Percentiles rank a stretch among this genome's conserved stretches.
phyloP scores from a whole-genome alignment of 2,329 filamentous ascomycete species.

The Geosmithia flava region DNA sequence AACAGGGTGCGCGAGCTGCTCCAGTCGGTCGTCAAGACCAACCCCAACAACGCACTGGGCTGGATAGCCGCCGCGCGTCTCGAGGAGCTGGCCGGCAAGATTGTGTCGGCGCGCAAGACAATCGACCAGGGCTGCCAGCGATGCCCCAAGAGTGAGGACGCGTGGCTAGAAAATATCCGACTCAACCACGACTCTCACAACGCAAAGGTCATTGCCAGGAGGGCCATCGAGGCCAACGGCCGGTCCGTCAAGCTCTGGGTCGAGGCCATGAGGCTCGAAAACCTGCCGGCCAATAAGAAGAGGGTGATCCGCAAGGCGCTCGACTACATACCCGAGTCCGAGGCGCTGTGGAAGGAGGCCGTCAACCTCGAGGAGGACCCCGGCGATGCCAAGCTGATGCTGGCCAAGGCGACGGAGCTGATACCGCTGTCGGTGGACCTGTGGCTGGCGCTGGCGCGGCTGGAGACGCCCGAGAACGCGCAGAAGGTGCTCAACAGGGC shows the following conservation, averaged over 20 bases:
- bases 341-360: conserved; percentile 94
- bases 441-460: conserved; percentile 83
- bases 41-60: conserved; percentile 84
- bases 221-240: conserved; percentile 85
- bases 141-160: conserved; percentile 89
- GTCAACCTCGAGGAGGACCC: conserved; percentile 91
- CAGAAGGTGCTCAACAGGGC: conserved; percentile 93
- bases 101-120: conserved; percentile 75
- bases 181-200: conserved; percentile 78
- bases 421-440: conserved; percentile 89
- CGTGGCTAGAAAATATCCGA: conserved; percentile 91
- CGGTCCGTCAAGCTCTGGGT: conserved; percentile 85
- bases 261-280: conserved; percentile 87
- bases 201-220: conserved; percentile 87
- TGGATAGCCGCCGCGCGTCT: conserved; percentile 92
- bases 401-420: conserved; percentile 91
- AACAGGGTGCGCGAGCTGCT: conserved; percentile 84
- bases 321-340: conserved; percentile 86
- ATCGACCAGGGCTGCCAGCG: conserved; percentile 82
- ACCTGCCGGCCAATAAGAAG: conserved; percentile 74
- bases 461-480: conserved; percentile 83
- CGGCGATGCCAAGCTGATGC: conserved; percentile 73
- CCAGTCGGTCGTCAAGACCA: conserved; percentile 96
- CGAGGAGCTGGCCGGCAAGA: conserved; percentile 86
- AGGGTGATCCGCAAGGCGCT: conserved; percentile 84